Evolutionary conservation across 495 filamentous ascomycete genomes (phyloP), one percentile per base, ranked within the genome.

Genomic region (Saxophila tyrrhenica): DNA sequence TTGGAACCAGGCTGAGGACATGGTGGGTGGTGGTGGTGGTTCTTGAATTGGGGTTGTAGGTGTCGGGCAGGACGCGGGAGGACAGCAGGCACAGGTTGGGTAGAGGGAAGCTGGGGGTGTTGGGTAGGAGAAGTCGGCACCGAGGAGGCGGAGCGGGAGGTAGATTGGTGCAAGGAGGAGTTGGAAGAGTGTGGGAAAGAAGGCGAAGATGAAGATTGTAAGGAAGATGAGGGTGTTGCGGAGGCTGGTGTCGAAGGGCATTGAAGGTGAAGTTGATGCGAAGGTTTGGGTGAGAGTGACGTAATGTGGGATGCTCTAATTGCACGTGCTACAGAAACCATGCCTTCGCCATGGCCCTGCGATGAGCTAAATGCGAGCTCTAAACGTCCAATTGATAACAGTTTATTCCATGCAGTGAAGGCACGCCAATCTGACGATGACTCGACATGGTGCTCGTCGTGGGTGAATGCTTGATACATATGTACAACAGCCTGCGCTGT

Each of bases 1-100:
- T 67, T 95, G 89, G 58, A 71, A 75, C 87, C 87, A 91, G 29
- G 16, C 19, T 8, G 23, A 22, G 66, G 77, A 73, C 81, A 84
- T 88, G 43, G 63, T 74, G 21, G 38, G 32, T 48, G 54, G 23
- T 32, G 50, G 57, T 57, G 52, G n/a, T 52, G 50, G 46, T 19
- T 48, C 25, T 11, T 41, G 64, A 63, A 16, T 51, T 50, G 50
- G 21, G 44, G 63, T 64, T 21, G 51, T 55, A 55, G 52, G 64
- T 23, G 49, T 58, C 51, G 29, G 29, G 54, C 59, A 62, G 29
- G 17, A 48, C 7, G 48, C 29, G 13, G 54, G 58, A 25, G 61
- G 53, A 35, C 55, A 64, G 54, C 48, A 52, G 56, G 25, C 44
- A 51, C 59, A 62, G 39, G 51, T 51, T 24, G 58, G 53, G 19